These are phyloP conservation scores for Aspergillus aculeatinus DNA, from an alignment of 2,329 filamentous ascomycete genomes.

Conservation along the genomic window DNA sequence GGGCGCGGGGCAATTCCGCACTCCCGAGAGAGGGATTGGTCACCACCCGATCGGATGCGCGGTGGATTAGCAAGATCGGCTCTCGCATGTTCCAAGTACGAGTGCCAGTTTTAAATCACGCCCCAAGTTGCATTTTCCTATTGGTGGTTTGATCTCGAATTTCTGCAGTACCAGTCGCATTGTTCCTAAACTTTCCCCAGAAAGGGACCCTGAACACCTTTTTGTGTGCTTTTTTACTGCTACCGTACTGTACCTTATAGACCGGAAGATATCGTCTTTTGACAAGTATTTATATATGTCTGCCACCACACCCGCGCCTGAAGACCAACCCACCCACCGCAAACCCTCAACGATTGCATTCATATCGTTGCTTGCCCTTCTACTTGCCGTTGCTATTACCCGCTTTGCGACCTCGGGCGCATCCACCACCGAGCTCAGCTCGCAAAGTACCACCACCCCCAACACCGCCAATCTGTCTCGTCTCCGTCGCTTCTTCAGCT, in stretches of 20 bases:
- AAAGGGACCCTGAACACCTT: no score
- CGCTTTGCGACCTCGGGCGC: not conserved
- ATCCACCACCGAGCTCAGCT: not conserved
- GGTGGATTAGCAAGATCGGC: slow-evolving; percentile 1
- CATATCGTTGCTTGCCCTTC: not conserved
- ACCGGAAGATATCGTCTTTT: no score
- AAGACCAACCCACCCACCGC: not conserved
- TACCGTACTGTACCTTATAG: no score
- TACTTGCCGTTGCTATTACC: not conserved
- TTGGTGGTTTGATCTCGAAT: not conserved
- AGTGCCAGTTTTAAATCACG: not conserved
- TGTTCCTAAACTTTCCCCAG: no score
- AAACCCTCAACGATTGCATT: not conserved
- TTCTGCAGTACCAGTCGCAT: not conserved
- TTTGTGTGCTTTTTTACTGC: no score
- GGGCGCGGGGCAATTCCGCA: slow-evolving; percentile 3
- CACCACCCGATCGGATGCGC: slow-evolving; percentile 6
- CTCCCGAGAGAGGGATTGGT: slow-evolving; percentile 2
- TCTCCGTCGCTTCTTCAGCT: not conserved
- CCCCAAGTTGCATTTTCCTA: not conserved
- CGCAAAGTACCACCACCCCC: not conserved
- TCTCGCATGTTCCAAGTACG: not conserved
- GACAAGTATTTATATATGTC: no score
- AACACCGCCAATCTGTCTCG: not conserved
- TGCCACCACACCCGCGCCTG: not conserved